phyloP scores from a whole-genome alignment of 2,329 filamentous ascomycete species.

The Ceratocystis lukuohia region DNA sequence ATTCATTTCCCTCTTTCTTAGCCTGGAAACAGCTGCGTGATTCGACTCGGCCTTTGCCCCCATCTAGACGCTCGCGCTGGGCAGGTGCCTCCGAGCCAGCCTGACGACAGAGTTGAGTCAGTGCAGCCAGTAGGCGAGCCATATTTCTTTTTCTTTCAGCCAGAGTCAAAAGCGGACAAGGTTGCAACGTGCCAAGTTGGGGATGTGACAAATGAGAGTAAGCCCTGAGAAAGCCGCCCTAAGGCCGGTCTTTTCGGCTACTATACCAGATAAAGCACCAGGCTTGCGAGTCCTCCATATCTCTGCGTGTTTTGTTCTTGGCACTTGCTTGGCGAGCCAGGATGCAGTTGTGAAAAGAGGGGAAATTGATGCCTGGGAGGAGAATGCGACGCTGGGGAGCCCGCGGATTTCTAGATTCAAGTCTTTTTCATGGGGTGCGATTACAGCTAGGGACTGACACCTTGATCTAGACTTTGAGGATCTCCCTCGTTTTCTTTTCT shows the following conservation, averaged over 20 bases:
- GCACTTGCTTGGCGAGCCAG: neutral
- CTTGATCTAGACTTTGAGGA: too few species aligned
- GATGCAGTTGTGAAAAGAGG: neutral
- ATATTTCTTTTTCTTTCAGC: neutral
- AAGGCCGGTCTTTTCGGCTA: neutral
- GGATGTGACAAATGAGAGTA: neutral
- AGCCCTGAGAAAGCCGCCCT: neutral
- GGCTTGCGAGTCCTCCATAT: neutral
- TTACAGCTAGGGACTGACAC: too few species aligned
- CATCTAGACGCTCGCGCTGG: too few species aligned
- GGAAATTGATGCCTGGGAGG: neutral
- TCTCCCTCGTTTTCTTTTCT: too few species aligned
- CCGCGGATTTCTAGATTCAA: neutral
- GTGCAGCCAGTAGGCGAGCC: neutral
- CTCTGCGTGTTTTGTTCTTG: neutral
- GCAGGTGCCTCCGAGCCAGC: too few species aligned
- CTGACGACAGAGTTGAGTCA: too few species aligned
- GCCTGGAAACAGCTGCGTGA: neutral
- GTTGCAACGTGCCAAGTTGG: neutral
- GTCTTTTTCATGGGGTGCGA: neutral
- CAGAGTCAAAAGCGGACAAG: neutral
- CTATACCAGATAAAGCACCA: neutral
- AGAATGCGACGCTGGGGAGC: neutral
- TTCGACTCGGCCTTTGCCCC: neutral
- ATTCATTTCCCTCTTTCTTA: neutral